Evolutionary conservation across 2,329 filamentous ascomycete genomes (phyloP), one percentile per base, ranked within the genome.

Genomic region (Epichloe scottii): DNA sequence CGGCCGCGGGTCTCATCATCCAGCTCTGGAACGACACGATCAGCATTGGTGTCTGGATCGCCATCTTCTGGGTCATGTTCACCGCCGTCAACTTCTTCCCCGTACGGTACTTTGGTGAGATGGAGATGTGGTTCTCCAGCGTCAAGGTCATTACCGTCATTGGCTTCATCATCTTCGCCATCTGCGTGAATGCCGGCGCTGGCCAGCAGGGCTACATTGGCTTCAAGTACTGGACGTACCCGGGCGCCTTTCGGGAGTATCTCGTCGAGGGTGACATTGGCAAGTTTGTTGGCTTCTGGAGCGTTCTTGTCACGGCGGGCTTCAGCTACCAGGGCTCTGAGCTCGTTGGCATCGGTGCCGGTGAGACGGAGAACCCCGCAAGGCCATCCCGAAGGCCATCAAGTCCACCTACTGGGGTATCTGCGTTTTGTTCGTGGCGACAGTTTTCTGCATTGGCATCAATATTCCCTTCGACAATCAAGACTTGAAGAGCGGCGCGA

Each of bases 131-230:
- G 77, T 81, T 90, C 58, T 82, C 84, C 5, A 79, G 74, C 52
- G 80, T 91, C 71, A 91, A 91, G 66, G 84, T 90, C 51, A 59
- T 89, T 47, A 87, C 85, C 30, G 79, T 89, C 39, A 50, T 87
- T 42, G 85, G 85, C 41, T 87, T 89, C 70, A 76, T 87, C 70
- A 82, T 90, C 62, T 87, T 89, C 58, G 80, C 76, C 56, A 84
- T 89, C 58, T 85, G 82, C 65, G 76, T 89, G 67, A 82, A 87
- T 61, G 84, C 83, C 3, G 86, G 85, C 44, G 84, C 74, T 5
- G 82, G 85, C 19, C 60, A 79, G 15, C 72, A 87, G 55, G 82
- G 82, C n/a, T 83, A 85, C 59, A 72, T 89, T 47, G 85, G 86
- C 43, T 89, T 89, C 69, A 72, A 77, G 55, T 83, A 85, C 67